These are phyloP conservation scores for Typha latifolia DNA, from an alignment of 176 grass and related monocot species.

Conservation along the genomic window DNA sequence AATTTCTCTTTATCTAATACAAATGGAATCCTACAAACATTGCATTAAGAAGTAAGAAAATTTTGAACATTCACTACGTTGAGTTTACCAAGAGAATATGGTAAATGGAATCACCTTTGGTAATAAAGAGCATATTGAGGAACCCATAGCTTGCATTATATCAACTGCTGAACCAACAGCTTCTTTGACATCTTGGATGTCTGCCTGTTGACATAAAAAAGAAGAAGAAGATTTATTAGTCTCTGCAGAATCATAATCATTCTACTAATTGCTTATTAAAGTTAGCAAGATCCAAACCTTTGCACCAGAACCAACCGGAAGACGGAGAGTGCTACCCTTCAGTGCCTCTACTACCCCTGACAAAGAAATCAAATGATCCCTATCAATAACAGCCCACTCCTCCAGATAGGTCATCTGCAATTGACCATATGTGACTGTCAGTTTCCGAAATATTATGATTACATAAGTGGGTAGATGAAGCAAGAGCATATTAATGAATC, in stretches of 20 bases:
- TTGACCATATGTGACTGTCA: not conserved
- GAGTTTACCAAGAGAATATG: conserved; percentile 1
- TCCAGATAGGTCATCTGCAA: conserved; percentile 70
- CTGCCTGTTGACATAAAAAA: conserved; percentile 51
- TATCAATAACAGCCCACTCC: conserved; percentile 70
- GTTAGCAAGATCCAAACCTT: conserved; percentile 46
- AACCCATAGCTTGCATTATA: conserved; percentile 76
- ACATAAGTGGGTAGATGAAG: not conserved
- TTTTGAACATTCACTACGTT: not conserved
- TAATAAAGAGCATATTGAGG: conserved; percentile 62
- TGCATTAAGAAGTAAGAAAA: not conserved
- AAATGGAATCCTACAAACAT: no score
- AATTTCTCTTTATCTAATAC: no score
- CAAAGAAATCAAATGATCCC: conserved; percentile 78
- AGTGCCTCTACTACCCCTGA: conserved; percentile 71
- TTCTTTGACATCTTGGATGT: conserved; percentile 69
- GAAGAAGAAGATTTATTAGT: not conserved
- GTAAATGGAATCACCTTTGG: conserved; percentile 42
- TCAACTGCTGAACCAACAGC: conserved; percentile 64
- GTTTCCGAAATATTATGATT: not conserved
- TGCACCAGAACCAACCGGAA: conserved; percentile 86
- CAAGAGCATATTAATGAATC: not conserved
- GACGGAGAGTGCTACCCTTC: conserved; percentile 92
- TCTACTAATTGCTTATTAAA: conserved; percentile 8
- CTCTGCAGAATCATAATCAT: not conserved